Evolutionary conservation across 805 yeast genomes (phyloP), one percentile per base, ranked within the genome.

Genomic region (Spathaspora sp.): DNA sequence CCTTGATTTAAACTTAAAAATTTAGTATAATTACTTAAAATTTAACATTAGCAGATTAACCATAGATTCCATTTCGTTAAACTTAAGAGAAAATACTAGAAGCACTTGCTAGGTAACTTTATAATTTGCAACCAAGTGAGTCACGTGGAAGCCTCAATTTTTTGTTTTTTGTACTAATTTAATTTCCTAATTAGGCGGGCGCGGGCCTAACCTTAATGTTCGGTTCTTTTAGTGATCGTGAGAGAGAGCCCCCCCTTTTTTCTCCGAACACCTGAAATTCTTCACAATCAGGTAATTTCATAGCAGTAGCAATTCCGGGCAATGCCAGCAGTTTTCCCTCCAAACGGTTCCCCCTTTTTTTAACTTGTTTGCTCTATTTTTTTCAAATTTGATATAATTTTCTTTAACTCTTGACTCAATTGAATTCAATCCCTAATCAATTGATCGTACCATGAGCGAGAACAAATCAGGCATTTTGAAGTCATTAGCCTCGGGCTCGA

Each of bases 401-500:
- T 35, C 14, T 35, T 35, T 35, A 2, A 14, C 40, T n/a, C 17
- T 16, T 16, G 14, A 14, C 17, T 35, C 40, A 35, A 35, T 35
- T 35, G 40, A 2, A 35, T 7, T 6, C 17, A n/a, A 12, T 14
- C 3, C 26, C 6, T 35, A 12, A n/a, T 35, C 40, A 35, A 35
- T 35, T 28, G 45, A 42, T 26, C 8, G 16, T 17, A 8, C 23
- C 17, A 42, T 26, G 32, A 11, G 26, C 45, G 45, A 26, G 23
- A 23, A 42, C 9, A 42, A 42, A 12, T 42, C 44, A 7, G 32
- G 51, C 29, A 45, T 43, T 51, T 64, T 69, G 52, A 67, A 67
- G 54, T 59, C 66, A 55, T 65, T 68, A 57, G 60, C 70, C 26
- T 56, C 68, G 26, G 62, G 66, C 39, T 55, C 63, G 20, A 64